Conservation (phyloP, 139 green algal species). For the Coelastrella sp. region DNA sequence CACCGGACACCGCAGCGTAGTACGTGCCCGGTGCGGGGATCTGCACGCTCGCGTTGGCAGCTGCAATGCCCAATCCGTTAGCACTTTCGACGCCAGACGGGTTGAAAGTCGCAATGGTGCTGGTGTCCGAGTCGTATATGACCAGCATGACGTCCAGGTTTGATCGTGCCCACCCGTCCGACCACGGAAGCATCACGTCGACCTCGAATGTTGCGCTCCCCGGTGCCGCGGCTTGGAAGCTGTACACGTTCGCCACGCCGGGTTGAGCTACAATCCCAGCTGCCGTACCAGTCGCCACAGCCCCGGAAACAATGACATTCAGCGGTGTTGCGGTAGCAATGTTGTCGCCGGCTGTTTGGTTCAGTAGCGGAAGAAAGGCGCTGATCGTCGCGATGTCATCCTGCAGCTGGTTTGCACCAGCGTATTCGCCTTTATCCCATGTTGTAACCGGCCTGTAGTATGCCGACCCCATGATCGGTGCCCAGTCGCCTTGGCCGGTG, state of each 20-base stretch:
- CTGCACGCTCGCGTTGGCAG: neutral
- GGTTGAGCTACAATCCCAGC: neutral
- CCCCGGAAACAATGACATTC: neutral
- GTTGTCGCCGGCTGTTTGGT: neutral
- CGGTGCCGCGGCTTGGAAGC: neutral
- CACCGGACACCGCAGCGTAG: slow-evolving; percentile 7
- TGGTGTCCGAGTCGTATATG: neutral
- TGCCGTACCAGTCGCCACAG: neutral
- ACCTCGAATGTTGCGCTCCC: slow-evolving; percentile 5
- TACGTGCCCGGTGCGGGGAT: slow-evolving; percentile 19
- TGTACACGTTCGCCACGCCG: neutral
- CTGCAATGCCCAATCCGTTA: neutral
- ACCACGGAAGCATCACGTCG: neutral
- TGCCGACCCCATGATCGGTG: slow-evolving; percentile 14
- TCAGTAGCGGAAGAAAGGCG: neutral
- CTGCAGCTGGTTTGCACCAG: slow-evolving; percentile 21
- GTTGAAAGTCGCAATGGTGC: neutral
- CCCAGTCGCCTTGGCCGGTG: slow-evolving; percentile 26
- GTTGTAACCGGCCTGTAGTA: slow-evolving; percentile 30
- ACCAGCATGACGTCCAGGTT: neutral
- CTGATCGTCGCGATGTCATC: slow-evolving; percentile 38
- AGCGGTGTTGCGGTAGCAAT: slow-evolving; percentile 5
- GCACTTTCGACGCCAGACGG: neutral
- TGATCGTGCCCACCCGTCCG: neutral
- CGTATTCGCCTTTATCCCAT: slow-evolving; percentile 33